These are phyloP conservation scores for Aspergillus heteromorphus DNA, from an alignment of 495 filamentous ascomycete species.

Conservation along the genomic window DNA sequence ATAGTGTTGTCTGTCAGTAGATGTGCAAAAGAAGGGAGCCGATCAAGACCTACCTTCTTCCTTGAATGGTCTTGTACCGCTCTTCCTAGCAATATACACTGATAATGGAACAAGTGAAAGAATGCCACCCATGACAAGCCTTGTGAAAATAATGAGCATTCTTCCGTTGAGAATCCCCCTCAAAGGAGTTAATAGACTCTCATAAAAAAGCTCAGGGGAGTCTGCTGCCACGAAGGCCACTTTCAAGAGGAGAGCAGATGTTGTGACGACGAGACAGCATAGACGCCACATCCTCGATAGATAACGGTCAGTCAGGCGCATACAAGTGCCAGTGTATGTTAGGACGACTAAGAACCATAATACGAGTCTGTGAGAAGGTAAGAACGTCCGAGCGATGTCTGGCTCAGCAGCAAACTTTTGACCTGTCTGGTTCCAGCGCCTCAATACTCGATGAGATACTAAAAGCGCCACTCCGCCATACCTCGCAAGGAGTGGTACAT, in stretches of 20 bases:
- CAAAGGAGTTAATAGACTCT: slow-evolving; percentile 44
- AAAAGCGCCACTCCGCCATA: slow-evolving; percentile 21
- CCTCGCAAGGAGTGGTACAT: slow-evolving; percentile 1
- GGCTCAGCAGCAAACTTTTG: slow-evolving; percentile 87
- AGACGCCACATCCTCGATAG: slow-evolving; percentile 21
- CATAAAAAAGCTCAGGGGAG: slow-evolving; percentile 72
- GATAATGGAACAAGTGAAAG: slow-evolving; percentile 33
- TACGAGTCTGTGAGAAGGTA: slow-evolving; percentile 52
- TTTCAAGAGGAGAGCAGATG: slow-evolving; percentile 74
- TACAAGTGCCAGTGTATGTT: slow-evolving; percentile 56
- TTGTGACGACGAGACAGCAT: slow-evolving; percentile 19
- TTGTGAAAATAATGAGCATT: slow-evolving; percentile 42
- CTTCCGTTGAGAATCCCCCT: slow-evolving; percentile 42
- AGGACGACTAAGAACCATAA: slow-evolving; percentile 71
- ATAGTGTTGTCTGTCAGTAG: slow-evolving; percentile 7
- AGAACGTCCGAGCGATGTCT: slow-evolving; percentile 69
- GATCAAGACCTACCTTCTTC: slow-evolving; percentile 14
- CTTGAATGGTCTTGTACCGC: neutral
- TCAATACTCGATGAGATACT: slow-evolving; percentile 53
- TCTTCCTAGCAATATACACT: slow-evolving; percentile 7
- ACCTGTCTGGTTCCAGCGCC: slow-evolving; percentile 93
- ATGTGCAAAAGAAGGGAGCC: neutral
- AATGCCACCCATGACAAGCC: slow-evolving; percentile 45
- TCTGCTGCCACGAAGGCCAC: slow-evolving; percentile 75
- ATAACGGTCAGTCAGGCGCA: slow-evolving; percentile 27